phyloP scores from a whole-genome alignment of 768 basidiomycete species.

The Boletus reticuloceps region DNA sequence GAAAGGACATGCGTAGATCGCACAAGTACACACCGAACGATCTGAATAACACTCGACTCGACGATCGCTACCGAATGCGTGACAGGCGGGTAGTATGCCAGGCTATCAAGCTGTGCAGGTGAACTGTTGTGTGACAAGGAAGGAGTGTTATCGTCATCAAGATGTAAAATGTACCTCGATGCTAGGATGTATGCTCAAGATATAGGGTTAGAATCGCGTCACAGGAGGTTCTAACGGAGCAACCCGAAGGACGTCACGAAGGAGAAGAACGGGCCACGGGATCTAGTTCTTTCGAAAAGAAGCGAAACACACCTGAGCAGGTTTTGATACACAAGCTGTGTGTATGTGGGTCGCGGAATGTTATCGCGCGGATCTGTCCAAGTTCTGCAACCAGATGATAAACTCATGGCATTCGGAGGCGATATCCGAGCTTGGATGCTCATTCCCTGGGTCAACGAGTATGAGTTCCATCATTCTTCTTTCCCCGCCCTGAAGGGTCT shows the following conservation, averaged over 20 bases:
- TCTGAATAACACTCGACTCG: slow-evolving; percentile 28
- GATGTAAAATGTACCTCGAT: slow-evolving; percentile 32
- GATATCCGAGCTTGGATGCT: slow-evolving; percentile 15
- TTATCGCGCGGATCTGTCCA: slow-evolving; percentile 25
- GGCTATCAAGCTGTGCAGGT: slow-evolving; percentile 30
- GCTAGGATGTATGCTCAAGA: slow-evolving; percentile 26
- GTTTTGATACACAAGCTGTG: slow-evolving; percentile 35
- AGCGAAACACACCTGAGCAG: slow-evolving; percentile 32
- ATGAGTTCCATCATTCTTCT: background rate
- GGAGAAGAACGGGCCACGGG: slow-evolving; percentile 26
- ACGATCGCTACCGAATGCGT: slow-evolving; percentile 22
- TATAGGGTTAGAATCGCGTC: slow-evolving; percentile 28
- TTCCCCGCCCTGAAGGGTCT: slow-evolving; percentile 34
- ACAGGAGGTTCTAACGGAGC: slow-evolving; percentile 25
- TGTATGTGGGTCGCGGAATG: slow-evolving; percentile 25
- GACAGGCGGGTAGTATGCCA: slow-evolving; percentile 31
- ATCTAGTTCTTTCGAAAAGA: slow-evolving; percentile 17
- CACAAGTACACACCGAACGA: slow-evolving; percentile 24
- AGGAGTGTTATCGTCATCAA: slow-evolving; percentile 4
- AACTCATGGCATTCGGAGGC: slow-evolving; percentile 22
- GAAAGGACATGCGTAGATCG: slow-evolving; percentile 8
- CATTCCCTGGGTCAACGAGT: slow-evolving; percentile 5
- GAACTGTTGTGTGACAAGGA: slow-evolving; percentile 8
- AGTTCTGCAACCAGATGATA: slow-evolving; percentile 24
- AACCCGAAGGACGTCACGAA: slow-evolving; percentile 32